These are phyloP conservation scores for Termitomyces sp. DNA, from an alignment of 768 basidiomycete genomes.

Conservation along the genomic window DNA sequence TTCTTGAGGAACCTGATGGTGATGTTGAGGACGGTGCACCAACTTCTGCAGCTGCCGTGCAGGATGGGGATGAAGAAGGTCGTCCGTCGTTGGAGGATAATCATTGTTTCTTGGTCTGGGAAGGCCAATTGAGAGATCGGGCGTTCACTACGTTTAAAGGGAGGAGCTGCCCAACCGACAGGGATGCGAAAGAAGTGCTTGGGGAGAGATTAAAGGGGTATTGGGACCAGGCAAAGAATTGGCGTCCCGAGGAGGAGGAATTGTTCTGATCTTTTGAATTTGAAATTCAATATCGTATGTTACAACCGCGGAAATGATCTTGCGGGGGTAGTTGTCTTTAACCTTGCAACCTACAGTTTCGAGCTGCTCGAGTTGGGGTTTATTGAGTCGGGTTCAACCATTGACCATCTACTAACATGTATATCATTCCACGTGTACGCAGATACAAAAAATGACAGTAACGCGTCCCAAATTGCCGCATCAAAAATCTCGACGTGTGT, in stretches of 20 bases:
- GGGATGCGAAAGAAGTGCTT: slow-evolving; percentile 77
- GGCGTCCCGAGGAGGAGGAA: slow-evolving; percentile 79
- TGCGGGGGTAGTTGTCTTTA: not conserved
- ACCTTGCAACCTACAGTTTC: not conserved
- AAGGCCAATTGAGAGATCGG: slow-evolving; percentile 81
- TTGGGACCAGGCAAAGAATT: slow-evolving; percentile 95
- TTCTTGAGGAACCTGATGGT: slow-evolving; percentile 47
- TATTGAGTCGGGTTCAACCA: not conserved
- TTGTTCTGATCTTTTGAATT: slow-evolving; percentile 34
- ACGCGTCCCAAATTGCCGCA: too few species aligned
- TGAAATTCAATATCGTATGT: not conserved
- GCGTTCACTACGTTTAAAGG: slow-evolving; percentile 77
- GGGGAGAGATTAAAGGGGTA: slow-evolving; percentile 83
- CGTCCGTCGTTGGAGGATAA: slow-evolving; percentile 74
- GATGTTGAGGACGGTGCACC: slow-evolving; percentile 32
- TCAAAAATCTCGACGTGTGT: too few species aligned
- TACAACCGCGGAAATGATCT: not conserved
- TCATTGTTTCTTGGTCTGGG: slow-evolving; percentile 88
- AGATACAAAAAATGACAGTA: too few species aligned
- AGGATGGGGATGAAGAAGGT: slow-evolving; percentile 19
- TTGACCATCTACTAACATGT: not conserved
- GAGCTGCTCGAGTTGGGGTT: not conserved
- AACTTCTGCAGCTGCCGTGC: slow-evolving; percentile 14
- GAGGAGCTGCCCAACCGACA: slow-evolving; percentile 78
- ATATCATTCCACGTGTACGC: not conserved